Evolutionary conservation across 257 asterid genomes (phyloP).

Genomic region (Henckelia pumila): DNA sequence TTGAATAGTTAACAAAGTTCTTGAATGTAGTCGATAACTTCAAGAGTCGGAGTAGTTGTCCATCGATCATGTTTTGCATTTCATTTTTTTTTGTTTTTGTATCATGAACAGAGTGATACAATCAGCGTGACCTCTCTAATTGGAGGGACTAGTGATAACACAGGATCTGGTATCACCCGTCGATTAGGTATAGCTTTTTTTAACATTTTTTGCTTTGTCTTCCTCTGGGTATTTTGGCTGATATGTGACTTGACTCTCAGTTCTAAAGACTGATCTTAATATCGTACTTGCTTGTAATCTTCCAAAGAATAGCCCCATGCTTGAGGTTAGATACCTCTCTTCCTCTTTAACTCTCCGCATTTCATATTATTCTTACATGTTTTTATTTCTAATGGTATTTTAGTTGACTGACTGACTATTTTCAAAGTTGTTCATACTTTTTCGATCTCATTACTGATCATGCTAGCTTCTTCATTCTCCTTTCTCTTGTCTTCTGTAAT

Average conservation of each 20-base stretch:
- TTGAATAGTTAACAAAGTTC: neutral
- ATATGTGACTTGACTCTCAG: slow-evolving; percentile 42
- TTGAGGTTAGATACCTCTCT: slow-evolving; percentile 63
- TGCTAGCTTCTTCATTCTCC: neutral
- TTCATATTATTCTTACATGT: neutral
- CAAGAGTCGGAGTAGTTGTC: slow-evolving; percentile 4
- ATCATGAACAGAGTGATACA: slow-evolving; percentile 53
- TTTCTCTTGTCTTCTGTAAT: slow-evolving; percentile 4
- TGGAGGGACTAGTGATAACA: slow-evolving; percentile 84
- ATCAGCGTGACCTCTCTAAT: slow-evolving; percentile 64
- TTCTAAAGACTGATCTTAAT: slow-evolving; percentile 72
- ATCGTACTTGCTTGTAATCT: slow-evolving; percentile 76
- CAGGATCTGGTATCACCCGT: slow-evolving; percentile 82
- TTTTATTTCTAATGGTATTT: neutral
- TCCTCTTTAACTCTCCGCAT: neutral
- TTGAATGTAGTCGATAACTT: slow-evolving; percentile 3
- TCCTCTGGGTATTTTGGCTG: slow-evolving; percentile 24
- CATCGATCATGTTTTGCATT: slow-evolving; percentile 12
- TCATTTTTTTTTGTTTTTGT: slow-evolving; percentile 16
- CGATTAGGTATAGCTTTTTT: slow-evolving; percentile 61
- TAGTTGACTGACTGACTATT: neutral
- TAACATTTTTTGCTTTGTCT: slow-evolving; percentile 6
- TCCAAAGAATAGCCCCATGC: slow-evolving; percentile 79
- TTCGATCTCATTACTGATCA: neutral
- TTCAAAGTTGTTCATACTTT: neutral